A percentile compares a stretch with the other conserved stretches of the same genome.
Evolutionary conservation across 2,329 filamentous ascomycete species (phyloP).

Genomic region (Exophiala sideris): DNA sequence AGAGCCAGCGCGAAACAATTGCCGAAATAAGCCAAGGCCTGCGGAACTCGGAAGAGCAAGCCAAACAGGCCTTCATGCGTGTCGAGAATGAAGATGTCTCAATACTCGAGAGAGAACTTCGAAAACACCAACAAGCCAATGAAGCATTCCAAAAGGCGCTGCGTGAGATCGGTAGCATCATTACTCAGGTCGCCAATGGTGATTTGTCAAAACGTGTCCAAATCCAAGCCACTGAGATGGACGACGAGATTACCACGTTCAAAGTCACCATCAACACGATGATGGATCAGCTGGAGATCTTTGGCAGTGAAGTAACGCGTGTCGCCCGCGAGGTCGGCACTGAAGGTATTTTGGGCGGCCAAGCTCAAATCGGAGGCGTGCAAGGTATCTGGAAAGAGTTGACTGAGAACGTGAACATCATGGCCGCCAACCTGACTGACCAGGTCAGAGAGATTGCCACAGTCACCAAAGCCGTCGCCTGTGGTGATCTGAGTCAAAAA

Average conservation of each 20-base stretch:
- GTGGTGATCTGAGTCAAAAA: slow-evolving; percentile 79
- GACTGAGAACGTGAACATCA: slow-evolving; percentile 83
- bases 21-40: slow-evolving; percentile 82
- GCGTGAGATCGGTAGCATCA: slow-evolving; percentile 93
- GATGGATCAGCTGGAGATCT: slow-evolving; percentile 97
- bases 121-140: slow-evolving; percentile 97
- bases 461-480: slow-evolving; percentile 77
- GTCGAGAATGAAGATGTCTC: slow-evolving; percentile 86
- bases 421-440: slow-evolving; percentile 78
- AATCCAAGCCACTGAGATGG: slow-evolving; percentile 94
- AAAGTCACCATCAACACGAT: slow-evolving; percentile 98
- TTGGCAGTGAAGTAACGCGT: slow-evolving; percentile 92
- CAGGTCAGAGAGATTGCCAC: slow-evolving; percentile 84
- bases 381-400: slow-evolving; percentile 97
- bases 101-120: slow-evolving; percentile 84
- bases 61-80: slow-evolving; percentile 75
- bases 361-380: slow-evolving; percentile 89
- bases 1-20: slow-evolving; percentile 81
- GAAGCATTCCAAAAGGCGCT: slow-evolving; percentile 97
- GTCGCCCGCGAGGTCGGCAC: slow-evolving; percentile 95
- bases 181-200: slow-evolving; percentile 91
- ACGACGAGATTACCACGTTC: slow-evolving; percentile 96
- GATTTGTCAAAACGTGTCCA: slow-evolving; percentile 95
- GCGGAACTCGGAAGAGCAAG: slow-evolving; percentile 77
- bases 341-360: slow-evolving; percentile 87